Base-by-base conservation (phyloP, 768 basidiomycete species). In the Russula virescens region DNA sequence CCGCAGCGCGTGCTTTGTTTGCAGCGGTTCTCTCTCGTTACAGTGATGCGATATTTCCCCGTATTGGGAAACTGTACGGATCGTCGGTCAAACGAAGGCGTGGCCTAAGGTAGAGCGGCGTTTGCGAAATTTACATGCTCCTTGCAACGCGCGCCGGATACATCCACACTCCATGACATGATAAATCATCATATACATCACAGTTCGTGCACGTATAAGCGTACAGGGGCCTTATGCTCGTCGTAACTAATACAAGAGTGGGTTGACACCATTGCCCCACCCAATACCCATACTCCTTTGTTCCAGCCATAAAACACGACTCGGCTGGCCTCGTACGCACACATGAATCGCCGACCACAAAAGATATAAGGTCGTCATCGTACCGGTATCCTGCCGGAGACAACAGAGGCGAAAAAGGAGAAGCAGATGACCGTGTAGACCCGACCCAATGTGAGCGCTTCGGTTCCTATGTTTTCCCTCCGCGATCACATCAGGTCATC, bases 181-280 rank as follows among this genome's bases (percentile, higher is more conserved):
- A 10, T n/a, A n/a, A 4, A 18, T 38, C 21, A 14, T 40, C 38
- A n/a, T n/a, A n/a, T n/a, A n/a, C n/a, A n/a, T n/a, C n/a, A 25
- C 19, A 23, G 9, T 2, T 25, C 34, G 48, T 28, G 25, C 19
- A 43, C 25, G 13, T 46, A 35, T 25, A 40, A 11, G 5, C 40
- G 16, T 23, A 45, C 52, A 47, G 26, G 23, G 38, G 35, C 40
- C 16, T 31, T n/a, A 23, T 28, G 19, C 19, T 54, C 35, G 35
- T 54, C 25, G 40, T 40, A 7, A 54, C 7, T 47, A n/a, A 56
- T 56, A 54, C 48, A 61, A 42, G 53, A 45, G 42, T 49, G 21
- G n/a, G 54, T 16, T n/a, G 38, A 21, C 23, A 21, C 25, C 21
- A 21, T 31, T 8, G 13, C 38, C 8, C 38, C 13, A 3, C 11